These are phyloP conservation scores for Anethum foeniculum DNA, from an alignment of 140 eudicot species.

Conservation along the genomic window DNA sequence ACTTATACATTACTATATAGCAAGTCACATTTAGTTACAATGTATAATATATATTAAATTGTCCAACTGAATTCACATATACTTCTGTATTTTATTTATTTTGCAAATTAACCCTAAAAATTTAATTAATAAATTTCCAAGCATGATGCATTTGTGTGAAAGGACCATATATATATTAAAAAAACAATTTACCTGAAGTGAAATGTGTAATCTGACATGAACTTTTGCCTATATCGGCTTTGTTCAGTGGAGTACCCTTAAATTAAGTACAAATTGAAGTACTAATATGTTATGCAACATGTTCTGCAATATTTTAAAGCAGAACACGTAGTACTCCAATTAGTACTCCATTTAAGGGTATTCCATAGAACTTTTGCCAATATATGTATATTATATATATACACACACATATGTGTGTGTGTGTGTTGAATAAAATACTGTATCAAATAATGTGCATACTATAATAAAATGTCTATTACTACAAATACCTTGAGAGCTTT, in stretches of 20 bases:
- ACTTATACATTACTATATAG: not conserved
- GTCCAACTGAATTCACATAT: not conserved
- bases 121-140: not conserved
- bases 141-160: not conserved
- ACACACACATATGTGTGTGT: no score
- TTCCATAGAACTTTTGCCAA: no score
- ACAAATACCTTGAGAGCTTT: slow-evolving; percentile 64
- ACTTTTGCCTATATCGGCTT: no score
- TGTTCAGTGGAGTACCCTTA: no score
- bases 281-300: no score
- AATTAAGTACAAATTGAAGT: no score
- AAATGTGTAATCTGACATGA: not conserved
- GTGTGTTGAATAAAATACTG: no score
- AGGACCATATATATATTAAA: not conserved
- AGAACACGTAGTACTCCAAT: no score
- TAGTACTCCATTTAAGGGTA: no score
- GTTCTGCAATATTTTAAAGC: no score
- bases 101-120: not conserved
- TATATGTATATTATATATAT: no score
- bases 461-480: not conserved
- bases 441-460: not conserved
- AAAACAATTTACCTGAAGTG: not conserved
- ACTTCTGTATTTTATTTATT: not conserved
- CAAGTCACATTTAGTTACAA: not conserved
- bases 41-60: not conserved